A percentile compares a stretch with the other conserved stretches of the same genome.
These are phyloP conservation scores for Vigna mungo DNA, from an alignment of 306 rosid genomes.

Conservation along the genomic window DNA sequence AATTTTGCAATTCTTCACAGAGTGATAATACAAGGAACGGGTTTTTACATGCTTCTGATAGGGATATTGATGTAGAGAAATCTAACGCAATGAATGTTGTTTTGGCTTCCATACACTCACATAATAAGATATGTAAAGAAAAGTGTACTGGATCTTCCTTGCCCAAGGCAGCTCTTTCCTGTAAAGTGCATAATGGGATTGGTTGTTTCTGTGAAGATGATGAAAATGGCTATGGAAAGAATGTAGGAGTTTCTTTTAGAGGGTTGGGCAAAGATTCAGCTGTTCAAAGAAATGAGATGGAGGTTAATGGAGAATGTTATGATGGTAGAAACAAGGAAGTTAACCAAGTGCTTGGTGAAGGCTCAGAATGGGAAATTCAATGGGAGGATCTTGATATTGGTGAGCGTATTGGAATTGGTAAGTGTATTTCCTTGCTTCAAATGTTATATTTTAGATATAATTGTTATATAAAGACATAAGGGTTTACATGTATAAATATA, in stretches of 20 bases:
- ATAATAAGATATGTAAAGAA: slow-evolving; percentile 49
- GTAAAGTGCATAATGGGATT: slow-evolving; percentile 42
- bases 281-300: slow-evolving; percentile 50
- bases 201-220: slow-evolving; percentile 50
- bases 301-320: slow-evolving; percentile 42
- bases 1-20: slow-evolving; percentile 41
- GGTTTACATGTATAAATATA: slow-evolving; percentile 16
- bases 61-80: slow-evolving; percentile 42
- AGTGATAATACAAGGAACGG: slow-evolving; percentile 49
- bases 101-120: slow-evolving; percentile 42
- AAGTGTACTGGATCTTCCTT: slow-evolving; percentile 42
- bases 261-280: slow-evolving; percentile 54
- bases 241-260: slow-evolving; percentile 41
- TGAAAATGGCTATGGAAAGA: slow-evolving; percentile 48
- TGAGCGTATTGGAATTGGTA: slow-evolving; percentile 99
- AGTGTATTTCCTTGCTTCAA: slow-evolving; percentile 49
- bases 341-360: slow-evolving; percentile 71
- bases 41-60: slow-evolving; percentile 49
- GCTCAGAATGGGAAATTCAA: slow-evolving; percentile 85
- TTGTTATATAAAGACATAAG: slow-evolving; percentile 9
- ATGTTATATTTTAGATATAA: slow-evolving; percentile 8
- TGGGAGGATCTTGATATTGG: slow-evolving; percentile 99
- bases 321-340: slow-evolving; percentile 58
- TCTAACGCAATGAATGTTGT: slow-evolving; percentile 38
- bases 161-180: slow-evolving; percentile 42